phyloP scores from a whole-genome alignment of 768 basidiomycete genomes.

The Galerina marginata region DNA sequence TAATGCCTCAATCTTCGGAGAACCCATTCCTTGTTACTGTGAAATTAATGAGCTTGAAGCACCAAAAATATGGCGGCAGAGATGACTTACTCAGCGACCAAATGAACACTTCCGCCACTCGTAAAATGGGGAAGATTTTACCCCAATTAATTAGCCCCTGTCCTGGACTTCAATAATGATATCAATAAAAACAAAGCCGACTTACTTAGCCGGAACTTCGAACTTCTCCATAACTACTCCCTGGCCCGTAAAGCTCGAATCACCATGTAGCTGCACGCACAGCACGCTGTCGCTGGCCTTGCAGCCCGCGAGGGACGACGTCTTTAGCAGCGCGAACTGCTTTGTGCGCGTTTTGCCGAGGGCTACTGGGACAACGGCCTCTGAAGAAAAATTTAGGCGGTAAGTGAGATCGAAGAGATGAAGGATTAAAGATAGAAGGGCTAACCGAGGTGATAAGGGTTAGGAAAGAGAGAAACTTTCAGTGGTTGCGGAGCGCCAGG shows the following conservation, averaged over 20 bases:
- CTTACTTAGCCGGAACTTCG: constrained; percentile 65
- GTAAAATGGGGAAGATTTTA: constrained; percentile 86
- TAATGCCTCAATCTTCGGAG: background rate
- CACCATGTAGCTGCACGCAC: constrained; percentile 91
- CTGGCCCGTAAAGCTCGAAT: constrained; percentile 90
- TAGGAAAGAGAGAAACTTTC: constrained; percentile 82
- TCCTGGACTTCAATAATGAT: no score
- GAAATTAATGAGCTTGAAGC: background rate
- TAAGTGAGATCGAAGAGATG: background rate
- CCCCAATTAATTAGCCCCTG: no score
- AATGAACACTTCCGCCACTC: constrained; percentile 86
- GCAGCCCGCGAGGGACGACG: constrained; percentile 53
- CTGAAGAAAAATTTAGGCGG: constrained; percentile 37
- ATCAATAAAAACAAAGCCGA: constrained; percentile 6
- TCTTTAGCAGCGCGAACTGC: constrained; percentile 65
- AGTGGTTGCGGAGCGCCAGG: constrained; percentile 52
- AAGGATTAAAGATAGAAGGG: constrained; percentile 7
- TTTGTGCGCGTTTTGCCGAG: constrained; percentile 69
- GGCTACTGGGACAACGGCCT: constrained; percentile 89
- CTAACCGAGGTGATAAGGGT: constrained; percentile 77
- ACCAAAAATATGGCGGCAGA: background rate
- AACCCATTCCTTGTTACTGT: constrained; percentile 61
- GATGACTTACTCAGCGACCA: constrained; percentile 82
- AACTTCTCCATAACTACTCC: constrained; percentile 90
- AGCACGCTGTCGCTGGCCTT: constrained; percentile 73